Evolutionary conservation across 1,139 yeast genomes (phyloP).

Genomic region (Saccharomyces hybrid): DNA sequence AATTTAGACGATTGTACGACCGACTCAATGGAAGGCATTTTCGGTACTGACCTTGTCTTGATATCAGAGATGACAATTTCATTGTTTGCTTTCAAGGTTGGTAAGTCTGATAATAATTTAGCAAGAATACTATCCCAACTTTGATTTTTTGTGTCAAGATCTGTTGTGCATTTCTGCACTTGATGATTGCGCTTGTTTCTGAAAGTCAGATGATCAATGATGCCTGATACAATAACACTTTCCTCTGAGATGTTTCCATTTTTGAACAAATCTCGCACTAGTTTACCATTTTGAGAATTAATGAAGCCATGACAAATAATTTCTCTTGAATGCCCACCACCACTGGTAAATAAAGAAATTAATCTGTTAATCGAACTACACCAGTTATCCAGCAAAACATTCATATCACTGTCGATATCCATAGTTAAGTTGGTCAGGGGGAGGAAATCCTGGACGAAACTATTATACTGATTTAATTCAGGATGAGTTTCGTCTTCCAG

Average conservation of each 20-base stretch:
- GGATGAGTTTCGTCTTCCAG: conserved; percentile 39
- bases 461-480: conserved; percentile 4
- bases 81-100: conserved; percentile 10
- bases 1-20: conserved; percentile 44
- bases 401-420: conserved; percentile 11
- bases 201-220: conserved; percentile 45
- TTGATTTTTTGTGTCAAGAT: conserved; percentile 20
- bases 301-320: conserved; percentile 49
- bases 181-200: conserved; percentile 24
- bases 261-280: conserved; percentile 15
- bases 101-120: neutral
- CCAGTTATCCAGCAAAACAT: conserved; percentile 35
- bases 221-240: conserved; percentile 49
- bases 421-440: conserved; percentile 8
- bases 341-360: conserved; percentile 36
- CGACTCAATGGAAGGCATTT: conserved; percentile 41
- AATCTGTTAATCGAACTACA: conserved; percentile 34
- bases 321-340: conserved; percentile 48
- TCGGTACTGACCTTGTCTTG: conserved; percentile 44
- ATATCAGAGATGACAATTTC: conserved; percentile 44
- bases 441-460: conserved; percentile 1
- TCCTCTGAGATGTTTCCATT: conserved; percentile 15
- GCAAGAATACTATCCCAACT: neutral
- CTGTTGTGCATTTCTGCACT: conserved; percentile 24
- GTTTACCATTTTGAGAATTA: conserved; percentile 29